Evolutionary conservation across 805 yeast species (phyloP).

Genomic region (Osmozyma mogii): DNA sequence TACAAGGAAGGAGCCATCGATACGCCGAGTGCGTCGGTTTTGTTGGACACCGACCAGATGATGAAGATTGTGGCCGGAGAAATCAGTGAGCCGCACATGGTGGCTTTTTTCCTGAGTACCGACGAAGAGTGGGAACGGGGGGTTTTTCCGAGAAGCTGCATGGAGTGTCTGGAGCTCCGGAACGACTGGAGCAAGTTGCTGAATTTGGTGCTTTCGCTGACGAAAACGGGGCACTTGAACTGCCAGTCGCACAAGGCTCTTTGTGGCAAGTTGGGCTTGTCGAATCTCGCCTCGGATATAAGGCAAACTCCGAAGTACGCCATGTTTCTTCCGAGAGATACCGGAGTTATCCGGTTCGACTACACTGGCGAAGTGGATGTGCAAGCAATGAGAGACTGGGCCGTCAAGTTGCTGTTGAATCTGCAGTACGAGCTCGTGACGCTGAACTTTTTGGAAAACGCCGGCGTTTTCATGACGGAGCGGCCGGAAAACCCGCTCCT

Average conservation of each 20-base stretch:
- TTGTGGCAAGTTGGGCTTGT: constrained; percentile 46
- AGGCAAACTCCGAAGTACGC: constrained; percentile 32
- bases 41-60: constrained; percentile 34
- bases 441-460: constrained; percentile 21
- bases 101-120: constrained; percentile 61
- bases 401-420: constrained; percentile 40
- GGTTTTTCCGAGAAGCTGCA: constrained; percentile 34
- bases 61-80: constrained; percentile 46
- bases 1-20: constrained; percentile 30
- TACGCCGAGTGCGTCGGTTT: constrained; percentile 34
- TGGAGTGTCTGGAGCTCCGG: constrained; percentile 43
- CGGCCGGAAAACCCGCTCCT: constrained; percentile 26
- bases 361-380: constrained; percentile 32
- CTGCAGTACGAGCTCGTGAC: constrained; percentile 30
- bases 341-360: constrained; percentile 41
- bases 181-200: constrained; percentile 53
- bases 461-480: constrained; percentile 20
- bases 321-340: constrained; percentile 44
- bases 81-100: constrained; percentile 40
- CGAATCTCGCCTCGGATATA: constrained; percentile 16
- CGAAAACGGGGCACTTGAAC: constrained; percentile 49
- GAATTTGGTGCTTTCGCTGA: constrained; percentile 33
- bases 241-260: constrained; percentile 44
- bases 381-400: constrained; percentile 33
- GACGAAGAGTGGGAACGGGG: constrained; percentile 32